Conservation (phyloP, 805 yeast species). For the Candida broadrunensis region DNA sequence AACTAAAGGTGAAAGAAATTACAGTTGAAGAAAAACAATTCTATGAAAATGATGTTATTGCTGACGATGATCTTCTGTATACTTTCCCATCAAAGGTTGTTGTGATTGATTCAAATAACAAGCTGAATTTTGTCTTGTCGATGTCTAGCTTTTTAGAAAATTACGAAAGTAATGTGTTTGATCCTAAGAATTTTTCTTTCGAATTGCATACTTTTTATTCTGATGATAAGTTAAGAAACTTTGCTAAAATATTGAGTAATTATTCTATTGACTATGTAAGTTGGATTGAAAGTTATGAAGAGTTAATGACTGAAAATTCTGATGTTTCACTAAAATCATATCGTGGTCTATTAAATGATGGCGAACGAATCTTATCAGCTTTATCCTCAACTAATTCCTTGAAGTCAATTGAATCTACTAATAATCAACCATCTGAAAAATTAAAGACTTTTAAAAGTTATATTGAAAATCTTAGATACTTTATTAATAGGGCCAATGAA, state of each 20-base stretch:
- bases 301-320: constrained; percentile 34
- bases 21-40: constrained; percentile 26
- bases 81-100: constrained; percentile 57
- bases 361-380: constrained; percentile 47
- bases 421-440: constrained; percentile 3
- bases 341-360: constrained; percentile 47
- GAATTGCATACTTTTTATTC: constrained; percentile 47
- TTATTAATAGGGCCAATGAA: constrained; percentile 43
- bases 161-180: constrained; percentile 1
- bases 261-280: constrained; percentile 45
- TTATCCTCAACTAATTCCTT: constrained; percentile 25
- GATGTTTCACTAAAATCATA: constrained; percentile 48
- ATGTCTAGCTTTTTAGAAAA: constrained; percentile 27
- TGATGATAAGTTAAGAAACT: constrained; percentile 49
- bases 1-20: constrained; percentile 18
- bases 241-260: constrained; percentile 32
- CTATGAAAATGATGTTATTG: constrained; percentile 37
- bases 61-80: constrained; percentile 52
- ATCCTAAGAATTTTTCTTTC: constrained; percentile 9
- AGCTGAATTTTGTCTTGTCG: constrained; percentile 30
- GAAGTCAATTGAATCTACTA: constrained; percentile 2
- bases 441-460: constrained; percentile 7
- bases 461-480: constrained; percentile 31
- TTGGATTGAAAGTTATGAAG: constrained; percentile 51
- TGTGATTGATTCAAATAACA: constrained; percentile 22